phyloP scores from a whole-genome alignment of 192 early-diverging fungal species.

The Diversispora eburnea region DNA sequence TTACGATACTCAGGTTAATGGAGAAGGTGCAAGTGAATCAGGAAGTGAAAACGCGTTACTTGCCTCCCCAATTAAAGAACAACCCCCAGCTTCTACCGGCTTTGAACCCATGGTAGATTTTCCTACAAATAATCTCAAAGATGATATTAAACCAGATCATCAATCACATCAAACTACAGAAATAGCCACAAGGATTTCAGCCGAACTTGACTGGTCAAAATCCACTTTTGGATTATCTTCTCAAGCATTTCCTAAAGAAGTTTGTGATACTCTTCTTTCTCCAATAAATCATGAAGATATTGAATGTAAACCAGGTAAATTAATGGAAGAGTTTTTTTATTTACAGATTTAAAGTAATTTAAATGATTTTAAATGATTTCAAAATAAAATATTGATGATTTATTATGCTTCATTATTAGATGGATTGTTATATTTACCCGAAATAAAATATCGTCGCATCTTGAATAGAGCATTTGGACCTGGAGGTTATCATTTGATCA shows the following conservation, averaged over 20 bases:
- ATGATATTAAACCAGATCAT: no score
- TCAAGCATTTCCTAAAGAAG: conserved; percentile 69
- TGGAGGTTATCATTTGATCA: conserved; percentile 50
- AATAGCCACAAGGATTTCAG: not conserved
- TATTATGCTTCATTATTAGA: conserved; percentile 48
- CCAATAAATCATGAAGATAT: conserved; percentile 74
- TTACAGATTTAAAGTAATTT: not conserved
- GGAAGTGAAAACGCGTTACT: no score
- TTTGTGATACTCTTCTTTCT: conserved; percentile 67
- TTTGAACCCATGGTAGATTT: no score
- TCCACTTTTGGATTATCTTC: conserved; percentile 71
- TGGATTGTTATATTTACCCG: conserved; percentile 90
- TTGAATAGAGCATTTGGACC: conserved; percentile 94
- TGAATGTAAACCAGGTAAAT: conserved; percentile 85
- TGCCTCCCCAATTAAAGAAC: no score
- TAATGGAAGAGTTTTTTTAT: not conserved
- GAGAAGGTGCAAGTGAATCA: no score
- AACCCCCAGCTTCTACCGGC: no score
- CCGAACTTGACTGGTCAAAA: conserved; percentile 54
- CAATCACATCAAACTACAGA: no score
- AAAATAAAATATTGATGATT: not conserved
- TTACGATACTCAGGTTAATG: no score
- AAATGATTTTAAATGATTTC: not conserved
- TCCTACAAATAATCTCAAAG: no score
- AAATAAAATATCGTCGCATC: conserved; percentile 97